phyloP scores from a whole-genome alignment of 495 filamentous ascomycete genomes.

The Cercophora samala region DNA sequence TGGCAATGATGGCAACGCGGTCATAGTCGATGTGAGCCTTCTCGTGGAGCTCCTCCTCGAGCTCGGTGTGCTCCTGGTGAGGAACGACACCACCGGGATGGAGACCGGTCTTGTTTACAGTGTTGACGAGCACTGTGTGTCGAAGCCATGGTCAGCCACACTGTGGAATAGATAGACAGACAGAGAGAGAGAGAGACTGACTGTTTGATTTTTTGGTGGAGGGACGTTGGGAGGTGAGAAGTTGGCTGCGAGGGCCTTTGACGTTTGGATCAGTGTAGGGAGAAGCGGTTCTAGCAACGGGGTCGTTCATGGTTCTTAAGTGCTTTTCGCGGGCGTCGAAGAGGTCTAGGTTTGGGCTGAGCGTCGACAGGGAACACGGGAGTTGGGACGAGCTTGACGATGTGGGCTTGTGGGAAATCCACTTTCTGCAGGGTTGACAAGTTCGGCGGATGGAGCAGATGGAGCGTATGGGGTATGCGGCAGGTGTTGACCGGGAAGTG shows the following conservation, averaged over 20 bases:
- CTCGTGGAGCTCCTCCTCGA: slow-evolving; percentile 95
- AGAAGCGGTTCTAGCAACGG: slow-evolving; percentile 47
- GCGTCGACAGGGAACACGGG: slow-evolving; percentile 26
- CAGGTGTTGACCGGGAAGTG: slow-evolving; percentile 13
- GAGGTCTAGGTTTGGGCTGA: slow-evolving; percentile 21
- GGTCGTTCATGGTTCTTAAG: slow-evolving; percentile 51
- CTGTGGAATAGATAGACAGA: no score
- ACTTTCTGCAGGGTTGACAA: slow-evolving; percentile 30
- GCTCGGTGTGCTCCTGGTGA: slow-evolving; percentile 82
- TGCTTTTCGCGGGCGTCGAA: slow-evolving; percentile 20
- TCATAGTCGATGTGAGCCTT: slow-evolving; percentile 99
- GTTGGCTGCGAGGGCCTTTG: slow-evolving; percentile 41
- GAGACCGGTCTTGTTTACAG: slow-evolving; percentile 83
- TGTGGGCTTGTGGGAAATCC: slow-evolving; percentile 27
- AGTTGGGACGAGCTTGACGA: slow-evolving; percentile 23
- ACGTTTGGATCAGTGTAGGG: slow-evolving; percentile 48
- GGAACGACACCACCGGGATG: slow-evolving; percentile 88
- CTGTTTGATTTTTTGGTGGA: slow-evolving; percentile 36
- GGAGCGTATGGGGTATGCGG: slow-evolving; percentile 6
- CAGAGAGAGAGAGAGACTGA: background rate
- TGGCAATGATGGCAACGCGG: slow-evolving; percentile 93
- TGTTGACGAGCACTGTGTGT: slow-evolving; percentile 52
- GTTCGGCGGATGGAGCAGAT: slow-evolving; percentile 18
- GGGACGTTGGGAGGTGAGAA: slow-evolving; percentile 32
- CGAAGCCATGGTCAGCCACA: slow-evolving; percentile 11